Conservation (phyloP, 192 early-diverging fungal genomes). For the Coemansia sp. region DNA sequence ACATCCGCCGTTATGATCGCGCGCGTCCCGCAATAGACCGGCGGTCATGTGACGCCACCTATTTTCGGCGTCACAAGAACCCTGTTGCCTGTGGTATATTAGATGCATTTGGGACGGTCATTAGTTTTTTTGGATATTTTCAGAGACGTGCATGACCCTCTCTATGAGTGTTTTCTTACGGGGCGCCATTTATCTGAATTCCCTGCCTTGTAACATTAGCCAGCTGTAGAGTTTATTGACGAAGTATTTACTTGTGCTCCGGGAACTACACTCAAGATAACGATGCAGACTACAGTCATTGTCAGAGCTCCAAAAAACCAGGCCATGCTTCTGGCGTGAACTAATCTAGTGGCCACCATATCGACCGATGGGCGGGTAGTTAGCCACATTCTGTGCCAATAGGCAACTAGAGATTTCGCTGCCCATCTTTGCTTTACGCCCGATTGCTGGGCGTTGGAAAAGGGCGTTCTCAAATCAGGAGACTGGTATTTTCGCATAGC, state of each 20-base stretch:
- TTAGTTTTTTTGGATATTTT: no score
- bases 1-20: no score
- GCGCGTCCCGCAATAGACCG: no score
- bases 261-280: conserved; percentile 41
- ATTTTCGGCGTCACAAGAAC: no score
- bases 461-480: not conserved
- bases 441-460: not conserved
- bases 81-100: no score
- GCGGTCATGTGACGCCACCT: no score
- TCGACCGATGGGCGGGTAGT: conserved; percentile 36
- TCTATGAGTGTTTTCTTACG: no score
- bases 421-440: not conserved
- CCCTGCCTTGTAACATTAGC: no score
- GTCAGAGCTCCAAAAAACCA: conserved; percentile 41
- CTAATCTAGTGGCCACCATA: conserved; percentile 42
- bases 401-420: conserved; percentile 5
- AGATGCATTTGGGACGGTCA: no score
- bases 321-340: conserved; percentile 36
- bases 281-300: conserved; percentile 43
- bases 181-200: no score
- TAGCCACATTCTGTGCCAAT: conserved; percentile 43
- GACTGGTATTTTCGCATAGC: conserved; percentile 46
- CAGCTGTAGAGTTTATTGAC: no score
- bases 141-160: no score
- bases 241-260: not conserved